Percentiles rank a stretch among this genome's conserved stretches.
phyloP scores from a whole-genome alignment of 1,284 basidiomycete genomes.

The Leccinum variabile region DNA sequence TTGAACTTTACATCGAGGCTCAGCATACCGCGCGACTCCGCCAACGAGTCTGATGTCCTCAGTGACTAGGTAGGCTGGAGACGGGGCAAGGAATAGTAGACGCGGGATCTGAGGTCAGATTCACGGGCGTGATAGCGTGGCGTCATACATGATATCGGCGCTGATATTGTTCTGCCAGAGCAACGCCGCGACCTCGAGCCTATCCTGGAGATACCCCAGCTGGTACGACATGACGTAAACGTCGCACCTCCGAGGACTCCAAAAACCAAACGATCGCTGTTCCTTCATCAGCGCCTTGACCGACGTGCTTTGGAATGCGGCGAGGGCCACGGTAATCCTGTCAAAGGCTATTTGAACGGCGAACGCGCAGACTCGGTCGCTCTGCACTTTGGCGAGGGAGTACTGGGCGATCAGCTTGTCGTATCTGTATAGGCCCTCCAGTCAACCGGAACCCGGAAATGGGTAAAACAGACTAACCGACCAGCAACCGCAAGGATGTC shows the following conservation, averaged over 20 bases:
- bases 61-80: too few relatives aligned
- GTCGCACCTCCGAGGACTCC: conserved; percentile 84
- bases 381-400: conserved; percentile 53
- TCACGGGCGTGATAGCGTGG: conserved; percentile 41
- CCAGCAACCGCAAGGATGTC: conserved; percentile 83
- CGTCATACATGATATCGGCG: conserved; percentile 86
- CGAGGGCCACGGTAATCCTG: conserved; percentile 73
- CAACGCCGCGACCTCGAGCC: conserved; percentile 74
- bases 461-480: conserved; percentile 46
- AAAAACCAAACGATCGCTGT: conserved; percentile 80
- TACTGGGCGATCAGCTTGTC: conserved; percentile 70
- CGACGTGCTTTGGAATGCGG: conserved; percentile 69
- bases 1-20: too few relatives aligned
- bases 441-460: background rate
- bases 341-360: conserved; percentile 80
- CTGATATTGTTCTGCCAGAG: conserved; percentile 84
- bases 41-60: too few relatives aligned
- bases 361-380: conserved; percentile 61
- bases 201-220: conserved; percentile 70
- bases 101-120: too few relatives aligned
- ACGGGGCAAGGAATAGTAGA: too few relatives aligned
- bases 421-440: conserved; percentile 50
- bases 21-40: too few relatives aligned
- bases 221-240: conserved; percentile 83
- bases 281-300: conserved; percentile 73